Percentiles rank a stretch among this genome's conserved stretches.
Evolutionary conservation across 257 asterid species (phyloP).

Genomic region (Solanum chilense): DNA sequence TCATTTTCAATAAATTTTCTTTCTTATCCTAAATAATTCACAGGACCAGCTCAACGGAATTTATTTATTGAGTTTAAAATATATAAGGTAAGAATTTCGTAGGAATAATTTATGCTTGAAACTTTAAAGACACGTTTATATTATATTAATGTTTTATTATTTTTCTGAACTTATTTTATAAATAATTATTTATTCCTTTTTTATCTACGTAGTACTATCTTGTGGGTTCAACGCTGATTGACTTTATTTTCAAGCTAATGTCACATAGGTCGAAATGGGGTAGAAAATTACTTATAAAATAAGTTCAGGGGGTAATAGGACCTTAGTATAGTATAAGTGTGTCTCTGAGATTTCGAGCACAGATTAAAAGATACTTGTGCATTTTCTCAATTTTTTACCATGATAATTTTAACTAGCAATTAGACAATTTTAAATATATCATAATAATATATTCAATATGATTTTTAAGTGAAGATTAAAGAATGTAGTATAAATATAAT

Average conservation of each 20-base stretch:
- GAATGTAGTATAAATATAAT: rapidly evolving
- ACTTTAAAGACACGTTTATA: too few relatives aligned
- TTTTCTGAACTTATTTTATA: too few relatives aligned
- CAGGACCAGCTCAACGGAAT: neutral
- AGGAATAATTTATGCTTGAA: rapidly evolving
- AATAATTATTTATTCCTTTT: too few relatives aligned
- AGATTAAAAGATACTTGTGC: rapidly evolving
- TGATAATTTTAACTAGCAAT: neutral
- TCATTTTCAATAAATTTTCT: neutral
- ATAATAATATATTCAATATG: rapidly evolving
- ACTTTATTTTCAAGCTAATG: too few relatives aligned
- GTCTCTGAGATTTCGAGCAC: rapidly evolving
- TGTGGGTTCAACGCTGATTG: too few relatives aligned
- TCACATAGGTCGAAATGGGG: rapidly evolving
- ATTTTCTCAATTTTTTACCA: neutral
- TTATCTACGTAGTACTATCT: rapidly evolving
- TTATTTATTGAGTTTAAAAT: neutral
- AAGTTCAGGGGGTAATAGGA: too few relatives aligned
- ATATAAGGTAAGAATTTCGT: neutral
- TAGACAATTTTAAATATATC: rapidly evolving
- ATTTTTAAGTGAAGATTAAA: neutral
- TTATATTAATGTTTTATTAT: too few relatives aligned
- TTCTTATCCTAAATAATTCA: neutral
- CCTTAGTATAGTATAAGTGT: too few relatives aligned
- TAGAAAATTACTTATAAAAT: too few relatives aligned